Conservation (phyloP, 2,329 filamentous ascomycete genomes). For the Incumbomyces lentus region DNA sequence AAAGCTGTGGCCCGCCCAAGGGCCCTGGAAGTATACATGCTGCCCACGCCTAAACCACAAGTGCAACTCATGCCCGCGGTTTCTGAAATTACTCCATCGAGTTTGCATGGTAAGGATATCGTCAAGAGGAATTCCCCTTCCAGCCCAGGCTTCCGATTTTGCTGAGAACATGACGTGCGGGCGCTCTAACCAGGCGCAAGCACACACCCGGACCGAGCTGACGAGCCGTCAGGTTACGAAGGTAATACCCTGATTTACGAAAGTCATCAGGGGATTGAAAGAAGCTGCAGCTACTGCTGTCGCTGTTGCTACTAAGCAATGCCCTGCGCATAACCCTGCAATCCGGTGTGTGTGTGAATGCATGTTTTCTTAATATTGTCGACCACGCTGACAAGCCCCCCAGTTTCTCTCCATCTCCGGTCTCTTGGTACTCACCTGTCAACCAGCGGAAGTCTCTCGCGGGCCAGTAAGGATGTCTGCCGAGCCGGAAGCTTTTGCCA, state of each 20-base stretch:
- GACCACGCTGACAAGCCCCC: not conserved
- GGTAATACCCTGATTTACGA: not conserved
- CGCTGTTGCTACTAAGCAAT: not conserved
- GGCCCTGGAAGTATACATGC: not conserved
- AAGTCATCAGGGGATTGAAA: not conserved
- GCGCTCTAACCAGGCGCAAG: not conserved
- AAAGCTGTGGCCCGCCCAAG: not conserved
- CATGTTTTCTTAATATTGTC: not conserved
- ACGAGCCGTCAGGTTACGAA: not conserved
- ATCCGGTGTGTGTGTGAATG: too few relatives aligned
- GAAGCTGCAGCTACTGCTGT: not conserved
- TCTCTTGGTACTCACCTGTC: not conserved
- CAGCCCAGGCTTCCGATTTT: too few relatives aligned
- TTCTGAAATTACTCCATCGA: not conserved
- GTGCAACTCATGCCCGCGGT: not conserved
- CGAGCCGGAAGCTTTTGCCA: not conserved
- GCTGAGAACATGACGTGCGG: not conserved
- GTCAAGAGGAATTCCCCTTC: not conserved
- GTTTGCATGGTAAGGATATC: not conserved
- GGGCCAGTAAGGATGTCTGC: not conserved
- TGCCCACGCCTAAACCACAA: not conserved
- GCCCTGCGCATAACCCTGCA: too few relatives aligned
- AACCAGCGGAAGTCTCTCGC: not conserved
- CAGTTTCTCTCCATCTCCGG: too few relatives aligned
- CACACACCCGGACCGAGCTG: not conserved